These are phyloP conservation scores for Yarrowia yakushimensis DNA, from an alignment of 805 yeast species.

Conservation along the genomic window DNA sequence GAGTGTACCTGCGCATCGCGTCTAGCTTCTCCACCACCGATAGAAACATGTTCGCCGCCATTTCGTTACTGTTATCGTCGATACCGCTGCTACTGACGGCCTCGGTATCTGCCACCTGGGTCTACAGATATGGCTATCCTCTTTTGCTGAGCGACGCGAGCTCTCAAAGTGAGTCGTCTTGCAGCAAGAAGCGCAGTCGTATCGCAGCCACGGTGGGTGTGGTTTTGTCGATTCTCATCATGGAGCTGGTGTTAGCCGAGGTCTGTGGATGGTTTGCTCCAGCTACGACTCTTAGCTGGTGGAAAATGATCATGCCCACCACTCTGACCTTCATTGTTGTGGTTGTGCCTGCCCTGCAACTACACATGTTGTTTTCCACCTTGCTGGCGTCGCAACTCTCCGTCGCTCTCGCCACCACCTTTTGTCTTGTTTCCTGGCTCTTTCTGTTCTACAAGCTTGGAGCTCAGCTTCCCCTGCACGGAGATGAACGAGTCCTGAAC, in stretches of 20 bases:
- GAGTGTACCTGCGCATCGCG: slow-evolving; percentile 10
- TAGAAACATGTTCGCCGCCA: slow-evolving; percentile 13
- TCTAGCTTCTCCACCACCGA: not conserved
- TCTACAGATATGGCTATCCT: slow-evolving; percentile 14
- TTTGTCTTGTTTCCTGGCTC: slow-evolving; percentile 33
- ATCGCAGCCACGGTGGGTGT: slow-evolving; percentile 17
- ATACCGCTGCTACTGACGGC: slow-evolving; percentile 8
- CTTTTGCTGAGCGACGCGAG: not conserved
- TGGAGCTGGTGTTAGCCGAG: slow-evolving; percentile 16
- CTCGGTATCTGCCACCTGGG: slow-evolving; percentile 5
- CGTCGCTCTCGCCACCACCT: not conserved
- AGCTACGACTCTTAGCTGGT: not conserved
- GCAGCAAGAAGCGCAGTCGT: slow-evolving; percentile 6
- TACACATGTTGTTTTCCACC: not conserved
- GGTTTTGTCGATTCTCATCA: slow-evolving; percentile 7
- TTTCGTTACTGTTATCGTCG: slow-evolving; percentile 1
- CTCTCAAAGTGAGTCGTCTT: not conserved
- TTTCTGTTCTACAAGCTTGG: slow-evolving; percentile 34
- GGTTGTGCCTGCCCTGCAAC: slow-evolving; percentile 5
- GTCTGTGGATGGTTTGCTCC: slow-evolving; percentile 19
- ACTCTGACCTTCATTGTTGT: slow-evolving; percentile 20
- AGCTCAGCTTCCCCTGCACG: slow-evolving; percentile 32
- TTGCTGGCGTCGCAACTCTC: not conserved
- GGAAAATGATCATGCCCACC: slow-evolving; percentile 17
- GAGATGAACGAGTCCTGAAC: not conserved